Evolutionary conservation across 2,329 filamentous ascomycete genomes (phyloP), one percentile per base, ranked within the genome.

Genomic region (Fulvia fulva): DNA sequence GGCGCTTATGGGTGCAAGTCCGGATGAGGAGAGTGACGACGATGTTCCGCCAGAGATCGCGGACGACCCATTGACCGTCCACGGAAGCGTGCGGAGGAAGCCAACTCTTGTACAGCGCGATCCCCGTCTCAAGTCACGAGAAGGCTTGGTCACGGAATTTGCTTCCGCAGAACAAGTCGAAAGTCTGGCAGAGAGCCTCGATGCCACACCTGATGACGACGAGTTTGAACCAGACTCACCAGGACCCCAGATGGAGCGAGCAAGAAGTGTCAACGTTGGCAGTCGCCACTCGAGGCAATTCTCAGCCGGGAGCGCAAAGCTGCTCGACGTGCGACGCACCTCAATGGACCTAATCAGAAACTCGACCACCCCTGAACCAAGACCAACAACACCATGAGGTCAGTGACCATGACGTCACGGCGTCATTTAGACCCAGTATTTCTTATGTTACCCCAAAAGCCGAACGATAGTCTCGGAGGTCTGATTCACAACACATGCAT

Each of bases 271-370:
- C 57, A 84, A 87, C 60, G 78, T 88, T 51, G 83, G 83, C 58
- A 58, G 55, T 43, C 79, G 81, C 9, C 88, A 92, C 66, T 83
- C 79, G 21, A 82, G 87, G 55, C 87, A 87, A 63, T 86, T 91
- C 68, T 92, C 88, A 68, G 87, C 88, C 46, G 89, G 89, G 51
- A 92, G 88, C 68, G 89, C 89, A 11, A 88, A 85, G 73, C 74
- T 93, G 53, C 76, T 94, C 51, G 86, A 91, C 19, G 63, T 65
- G 16, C 58, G 53, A 7, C 51, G 59, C 22, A 46, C 50, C 16
- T 59, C 57, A 5, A 32, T 50, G 47, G 47, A 50, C 16, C 47
- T 50, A 14, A 26, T 26, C 16, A 51, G 45, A 8, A 43, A 26
- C n/a, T 30, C 45, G 5, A 46, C 45, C 6, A 43, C 45, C 1